Percentiles rank a stretch among this genome's conserved stretches.
phyloP scores from a whole-genome alignment of 2,329 filamentous ascomycete genomes.

The Albifimbria verrucaria region DNA sequence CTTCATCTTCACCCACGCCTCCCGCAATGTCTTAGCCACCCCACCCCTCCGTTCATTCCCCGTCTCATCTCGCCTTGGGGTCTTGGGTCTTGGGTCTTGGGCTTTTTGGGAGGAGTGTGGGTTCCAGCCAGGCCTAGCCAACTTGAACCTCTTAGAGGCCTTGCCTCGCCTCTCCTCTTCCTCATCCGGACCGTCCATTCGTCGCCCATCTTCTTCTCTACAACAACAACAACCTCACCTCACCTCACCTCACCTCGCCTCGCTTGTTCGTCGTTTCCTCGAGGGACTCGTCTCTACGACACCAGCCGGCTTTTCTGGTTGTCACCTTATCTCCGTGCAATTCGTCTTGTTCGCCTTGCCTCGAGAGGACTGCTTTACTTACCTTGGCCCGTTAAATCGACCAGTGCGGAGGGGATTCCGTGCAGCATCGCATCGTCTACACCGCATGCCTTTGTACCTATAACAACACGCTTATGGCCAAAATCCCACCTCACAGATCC shows the following conservation, averaged over 20 bases:
- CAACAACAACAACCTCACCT: neutral
- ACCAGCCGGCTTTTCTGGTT: no score
- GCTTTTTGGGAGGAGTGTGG: no score
- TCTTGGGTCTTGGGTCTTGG: neutral
- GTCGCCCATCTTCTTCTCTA: neutral
- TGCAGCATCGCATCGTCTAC: neutral
- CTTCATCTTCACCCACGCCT: neutral
- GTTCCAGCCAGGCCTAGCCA: no score
- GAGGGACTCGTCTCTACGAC: no score
- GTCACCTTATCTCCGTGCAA: no score
- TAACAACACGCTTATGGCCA: neutral
- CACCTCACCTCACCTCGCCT: no score
- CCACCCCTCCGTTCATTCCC: neutral
- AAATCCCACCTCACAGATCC: conserved; percentile 1
- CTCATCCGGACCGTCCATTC: neutral
- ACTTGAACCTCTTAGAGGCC: no score
- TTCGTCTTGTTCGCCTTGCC: no score
- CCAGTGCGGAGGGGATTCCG: neutral
- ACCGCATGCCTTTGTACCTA: neutral
- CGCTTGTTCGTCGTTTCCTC: no score
- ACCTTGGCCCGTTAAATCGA: no score
- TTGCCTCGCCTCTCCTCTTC: neutral
- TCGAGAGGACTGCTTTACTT: no score
- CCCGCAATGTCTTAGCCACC: neutral
- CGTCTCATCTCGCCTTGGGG: neutral